Percentiles rank a stretch among this genome's conserved stretches.
These are phyloP conservation scores for Hebeloma cylindrosporum DNA, from an alignment of 768 basidiomycete genomes.

Conservation along the genomic window DNA sequence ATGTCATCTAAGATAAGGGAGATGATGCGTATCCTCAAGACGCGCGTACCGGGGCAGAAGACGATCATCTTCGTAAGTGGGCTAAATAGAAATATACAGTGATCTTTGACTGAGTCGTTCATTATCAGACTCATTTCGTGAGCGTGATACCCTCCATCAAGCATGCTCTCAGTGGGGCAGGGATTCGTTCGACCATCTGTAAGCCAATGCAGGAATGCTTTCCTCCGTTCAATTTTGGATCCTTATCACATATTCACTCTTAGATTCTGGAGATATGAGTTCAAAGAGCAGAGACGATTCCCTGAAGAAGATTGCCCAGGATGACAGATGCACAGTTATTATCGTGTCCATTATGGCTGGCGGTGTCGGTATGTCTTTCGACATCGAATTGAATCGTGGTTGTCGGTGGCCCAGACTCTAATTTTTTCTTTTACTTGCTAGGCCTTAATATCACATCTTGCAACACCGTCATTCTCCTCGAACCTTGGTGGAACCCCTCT, in stretches of 20 bases:
- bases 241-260: background rate
- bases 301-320: conserved; percentile 9
- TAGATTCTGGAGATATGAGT: conserved; percentile 17
- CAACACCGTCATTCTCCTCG: conserved; percentile 24
- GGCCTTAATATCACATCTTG: conserved; percentile 23
- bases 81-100: background rate
- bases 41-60: conserved; percentile 9
- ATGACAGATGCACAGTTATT: conserved; percentile 14
- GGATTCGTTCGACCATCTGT: conserved; percentile 10
- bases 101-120: background rate
- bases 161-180: conserved; percentile 2
- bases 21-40: conserved; percentile 8
- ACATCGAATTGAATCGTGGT: too few species aligned
- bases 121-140: conserved; percentile 14
- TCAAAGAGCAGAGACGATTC: conserved; percentile 3
- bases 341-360: conserved; percentile 20
- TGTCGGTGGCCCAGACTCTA: background rate
- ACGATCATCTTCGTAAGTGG: conserved; percentile 19
- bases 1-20: conserved; percentile 11
- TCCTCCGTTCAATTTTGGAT: background rate
- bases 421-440: background rate
- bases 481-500: conserved; percentile 28
- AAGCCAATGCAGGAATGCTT: conserved; percentile 7
- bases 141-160: conserved; percentile 9
- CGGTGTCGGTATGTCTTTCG: conserved; percentile 4